Conservation (phyloP, 2,329 filamentous ascomycete species). For the Shiraia bambusicola region DNA sequence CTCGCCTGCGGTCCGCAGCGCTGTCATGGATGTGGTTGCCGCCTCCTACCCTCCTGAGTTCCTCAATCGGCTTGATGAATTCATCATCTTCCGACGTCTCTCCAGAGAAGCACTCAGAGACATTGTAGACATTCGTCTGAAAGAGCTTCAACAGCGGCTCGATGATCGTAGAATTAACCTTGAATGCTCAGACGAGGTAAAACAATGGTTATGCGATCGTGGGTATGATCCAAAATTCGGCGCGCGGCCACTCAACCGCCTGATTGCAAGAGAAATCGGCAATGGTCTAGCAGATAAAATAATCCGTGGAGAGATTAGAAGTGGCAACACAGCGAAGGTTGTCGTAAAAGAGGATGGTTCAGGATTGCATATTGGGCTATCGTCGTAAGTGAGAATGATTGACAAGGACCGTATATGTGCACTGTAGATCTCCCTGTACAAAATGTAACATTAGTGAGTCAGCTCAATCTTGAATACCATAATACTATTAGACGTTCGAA, state of each 20-base stretch:
- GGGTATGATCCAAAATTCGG: slow-evolving; percentile 93
- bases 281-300: slow-evolving; percentile 90
- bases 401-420: slow-evolving; percentile 24
- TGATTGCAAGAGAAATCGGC: slow-evolving; percentile 87
- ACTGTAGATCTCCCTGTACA: slow-evolving; percentile 9
- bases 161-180: slow-evolving; percentile 83
- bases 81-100: slow-evolving; percentile 92
- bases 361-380: slow-evolving; percentile 28
- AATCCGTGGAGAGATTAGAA: slow-evolving; percentile 78
- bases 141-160: slow-evolving; percentile 78
- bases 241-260: slow-evolving; percentile 83
- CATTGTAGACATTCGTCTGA: slow-evolving; percentile 89
- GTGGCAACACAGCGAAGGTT: slow-evolving; percentile 72
- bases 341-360: slow-evolving; percentile 58
- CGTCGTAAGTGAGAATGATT: slow-evolving; percentile 13
- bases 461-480: slow-evolving; percentile 9
- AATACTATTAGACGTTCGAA: neutral
- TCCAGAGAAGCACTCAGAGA: slow-evolving; percentile 76
- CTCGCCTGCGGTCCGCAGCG: slow-evolving; percentile 68
- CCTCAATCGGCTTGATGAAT: slow-evolving; percentile 93
- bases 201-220: slow-evolving; percentile 82
- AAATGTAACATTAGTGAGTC: slow-evolving; percentile 14
- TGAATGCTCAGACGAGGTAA: slow-evolving; percentile 68
- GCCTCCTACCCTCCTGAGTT: slow-evolving; percentile 83
- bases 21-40: slow-evolving; percentile 86